A percentile compares a stretch with the other conserved stretches of the same genome.
Conservation (phyloP, 2,329 filamentous ascomycete genomes). For the Pestalotiopsis sp. region DNA sequence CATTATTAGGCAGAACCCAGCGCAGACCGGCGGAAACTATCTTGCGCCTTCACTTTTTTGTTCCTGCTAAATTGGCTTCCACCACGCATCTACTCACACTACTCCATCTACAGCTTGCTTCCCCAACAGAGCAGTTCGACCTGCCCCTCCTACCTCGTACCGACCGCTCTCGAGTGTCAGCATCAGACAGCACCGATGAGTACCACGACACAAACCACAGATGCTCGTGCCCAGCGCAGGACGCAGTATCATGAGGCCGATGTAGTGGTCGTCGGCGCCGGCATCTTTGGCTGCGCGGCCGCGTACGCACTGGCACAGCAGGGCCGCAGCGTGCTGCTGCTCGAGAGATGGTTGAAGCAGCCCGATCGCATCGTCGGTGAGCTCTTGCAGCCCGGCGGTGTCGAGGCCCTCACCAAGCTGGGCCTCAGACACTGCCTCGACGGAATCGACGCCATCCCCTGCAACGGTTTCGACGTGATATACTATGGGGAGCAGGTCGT, state of each 20-base stretch:
- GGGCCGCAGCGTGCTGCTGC: constrained; percentile 84
- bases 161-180: constrained; percentile 1
- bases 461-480: constrained; percentile 84
- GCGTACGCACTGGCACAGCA: constrained; percentile 86
- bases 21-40: background rate
- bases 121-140: too few species aligned
- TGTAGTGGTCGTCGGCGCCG: constrained; percentile 89
- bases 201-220: constrained; percentile 35
- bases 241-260: constrained; percentile 68
- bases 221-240: constrained; percentile 50
- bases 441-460: constrained; percentile 82
- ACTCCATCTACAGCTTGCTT: background rate
- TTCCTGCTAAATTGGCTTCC: background rate
- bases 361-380: constrained; percentile 96
- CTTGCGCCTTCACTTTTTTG: background rate
- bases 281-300: constrained; percentile 84
- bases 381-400: constrained; percentile 89
- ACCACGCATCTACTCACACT: background rate
- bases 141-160: background rate
- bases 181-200: constrained; percentile 26
- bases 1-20: background rate
- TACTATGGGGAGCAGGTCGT: constrained; percentile 74
- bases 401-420: constrained; percentile 77
- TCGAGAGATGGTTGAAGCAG: constrained; percentile 88
- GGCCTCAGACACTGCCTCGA: constrained; percentile 84